Conservation (phyloP, 2,329 filamentous ascomycete genomes). For the Beauveria caledonica region DNA sequence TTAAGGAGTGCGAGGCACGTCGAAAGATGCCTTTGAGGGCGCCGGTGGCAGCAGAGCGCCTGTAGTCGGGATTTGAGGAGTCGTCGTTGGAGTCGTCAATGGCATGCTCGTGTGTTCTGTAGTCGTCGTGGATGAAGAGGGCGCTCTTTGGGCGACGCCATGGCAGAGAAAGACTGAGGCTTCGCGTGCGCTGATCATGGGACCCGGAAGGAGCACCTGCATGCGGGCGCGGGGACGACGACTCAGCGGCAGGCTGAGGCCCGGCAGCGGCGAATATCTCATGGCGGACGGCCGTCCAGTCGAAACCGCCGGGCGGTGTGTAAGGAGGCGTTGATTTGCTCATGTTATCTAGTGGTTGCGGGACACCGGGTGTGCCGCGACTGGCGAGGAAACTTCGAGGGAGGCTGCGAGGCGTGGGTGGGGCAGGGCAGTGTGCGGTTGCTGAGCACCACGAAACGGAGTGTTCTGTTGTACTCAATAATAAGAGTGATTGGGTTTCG, state of each 20-base stretch:
- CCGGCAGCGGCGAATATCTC: constrained; percentile 3
- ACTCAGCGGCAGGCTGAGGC: background rate
- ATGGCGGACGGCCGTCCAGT: constrained; percentile 5
- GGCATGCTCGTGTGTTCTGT: constrained; percentile 19
- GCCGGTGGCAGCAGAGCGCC: constrained; percentile 20
- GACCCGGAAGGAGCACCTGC: constrained; percentile 14
- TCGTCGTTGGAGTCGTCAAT: constrained; percentile 22
- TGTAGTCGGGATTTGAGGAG: constrained; percentile 15
- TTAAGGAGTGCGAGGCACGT: constrained; percentile 46
- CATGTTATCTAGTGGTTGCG: background rate
- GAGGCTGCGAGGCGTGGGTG: background rate
- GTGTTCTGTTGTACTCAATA: background rate
- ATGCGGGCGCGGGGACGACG: background rate
- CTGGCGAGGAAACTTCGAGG: background rate
- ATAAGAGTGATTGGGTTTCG: background rate
- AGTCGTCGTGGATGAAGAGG: constrained; percentile 27
- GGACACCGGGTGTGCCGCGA: background rate
- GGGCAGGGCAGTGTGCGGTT: background rate
- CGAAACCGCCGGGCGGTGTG: background rate
- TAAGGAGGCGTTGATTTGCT: background rate
- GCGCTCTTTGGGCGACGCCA: constrained; percentile 42
- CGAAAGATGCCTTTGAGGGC: constrained; percentile 44
- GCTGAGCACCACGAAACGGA: background rate
- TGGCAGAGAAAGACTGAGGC: constrained; percentile 41
- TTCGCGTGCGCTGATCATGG: constrained; percentile 35